These are phyloP conservation scores for Epichloe festucae DNA, from an alignment of 2,329 filamentous ascomycete genomes.

Conservation along the genomic window DNA sequence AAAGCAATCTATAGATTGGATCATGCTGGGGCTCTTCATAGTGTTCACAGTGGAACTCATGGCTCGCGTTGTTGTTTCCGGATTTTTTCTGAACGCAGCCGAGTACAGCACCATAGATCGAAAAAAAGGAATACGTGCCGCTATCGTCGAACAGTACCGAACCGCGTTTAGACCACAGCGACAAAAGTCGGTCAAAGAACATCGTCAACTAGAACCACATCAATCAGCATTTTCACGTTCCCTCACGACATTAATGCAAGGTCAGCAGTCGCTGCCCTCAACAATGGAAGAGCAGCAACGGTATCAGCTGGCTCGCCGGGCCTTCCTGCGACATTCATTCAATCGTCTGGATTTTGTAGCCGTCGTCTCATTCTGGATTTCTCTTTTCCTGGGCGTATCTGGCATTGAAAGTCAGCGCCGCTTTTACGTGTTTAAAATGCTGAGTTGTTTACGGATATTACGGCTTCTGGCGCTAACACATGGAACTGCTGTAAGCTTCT, in stretches of 20 bases:
- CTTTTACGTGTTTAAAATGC: constrained; percentile 87
- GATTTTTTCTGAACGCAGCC: constrained; percentile 76
- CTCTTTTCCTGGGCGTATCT: constrained; percentile 59
- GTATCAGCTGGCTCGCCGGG: constrained; percentile 73
- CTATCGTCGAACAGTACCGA: constrained; percentile 62
- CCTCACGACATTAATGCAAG: constrained; percentile 67
- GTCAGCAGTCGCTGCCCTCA: constrained; percentile 40
- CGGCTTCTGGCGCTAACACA: constrained; percentile 84
- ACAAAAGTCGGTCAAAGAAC: constrained; percentile 50
- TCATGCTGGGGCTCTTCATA: constrained; percentile 68
- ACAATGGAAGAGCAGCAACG: constrained; percentile 69
- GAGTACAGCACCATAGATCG: constrained; percentile 89
- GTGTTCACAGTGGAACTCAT: constrained; percentile 82
- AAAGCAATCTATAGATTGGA: constrained; percentile 57
- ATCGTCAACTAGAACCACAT: constrained; percentile 30
- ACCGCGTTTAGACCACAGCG: constrained; percentile 72
- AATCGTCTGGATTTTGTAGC: constrained; percentile 92
- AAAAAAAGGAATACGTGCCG: constrained; percentile 58
- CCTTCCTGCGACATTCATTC: constrained; percentile 89
- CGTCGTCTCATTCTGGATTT: constrained; percentile 89
- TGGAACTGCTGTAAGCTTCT: constrained; percentile 63
- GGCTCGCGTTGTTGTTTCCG: constrained; percentile 81
- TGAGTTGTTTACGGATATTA: constrained; percentile 87
- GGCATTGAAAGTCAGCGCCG: constrained; percentile 58
- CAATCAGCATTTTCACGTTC: constrained; percentile 60